Evolutionary conservation across 1,284 basidiomycete genomes (phyloP), one percentile per base, ranked within the genome.

Genomic region (Inonotus hispidus): DNA sequence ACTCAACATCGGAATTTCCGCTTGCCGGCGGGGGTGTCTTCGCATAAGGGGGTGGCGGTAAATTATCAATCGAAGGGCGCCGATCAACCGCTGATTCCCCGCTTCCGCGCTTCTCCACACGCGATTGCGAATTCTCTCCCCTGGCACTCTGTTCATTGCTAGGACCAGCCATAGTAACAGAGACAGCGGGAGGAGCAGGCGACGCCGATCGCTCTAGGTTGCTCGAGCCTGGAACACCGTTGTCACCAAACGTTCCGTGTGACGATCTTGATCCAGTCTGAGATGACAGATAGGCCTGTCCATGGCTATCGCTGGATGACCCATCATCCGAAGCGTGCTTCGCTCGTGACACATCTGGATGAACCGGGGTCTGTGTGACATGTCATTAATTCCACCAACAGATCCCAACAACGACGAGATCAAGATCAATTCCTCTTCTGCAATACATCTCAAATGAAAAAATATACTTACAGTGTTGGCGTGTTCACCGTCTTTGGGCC

Each of bases 101-200:
- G 10, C 45, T 43, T 21, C n/a, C 23, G 38, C 45, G 21, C 11
- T 45, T 25, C 11, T 43, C 13, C 7, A 16, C 21, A 8, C 41
- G 55, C 5, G 25, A 14, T 14, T 49, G 45, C 7, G 54, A 56
- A 56, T 53, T 38, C 10, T 58, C 43, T 14, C n/a, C 53, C 19
- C 27, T 41, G 38, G 14, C 49, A 32, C 13, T 19, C 16, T 45
- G 21, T 29, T 46, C 41, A 56, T 41, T 53, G 43, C 56, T 60
- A 29, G 57, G 57, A 29, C 61, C 61, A 56, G 53, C 62, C 50
- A 53, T 53, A 52, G 58, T 63, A 29, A 63, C 57, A 29, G 62
- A 63, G n/a, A 63, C 62, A 19, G 58, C 41, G n/a, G 61, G 61
- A 27, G 58, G 54, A 11, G 58, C 58, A 35, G 62, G 58, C 3